These are phyloP conservation scores for Termitomyces sp. DNA, from an alignment of 768 basidiomycete species.

Conservation along the genomic window DNA sequence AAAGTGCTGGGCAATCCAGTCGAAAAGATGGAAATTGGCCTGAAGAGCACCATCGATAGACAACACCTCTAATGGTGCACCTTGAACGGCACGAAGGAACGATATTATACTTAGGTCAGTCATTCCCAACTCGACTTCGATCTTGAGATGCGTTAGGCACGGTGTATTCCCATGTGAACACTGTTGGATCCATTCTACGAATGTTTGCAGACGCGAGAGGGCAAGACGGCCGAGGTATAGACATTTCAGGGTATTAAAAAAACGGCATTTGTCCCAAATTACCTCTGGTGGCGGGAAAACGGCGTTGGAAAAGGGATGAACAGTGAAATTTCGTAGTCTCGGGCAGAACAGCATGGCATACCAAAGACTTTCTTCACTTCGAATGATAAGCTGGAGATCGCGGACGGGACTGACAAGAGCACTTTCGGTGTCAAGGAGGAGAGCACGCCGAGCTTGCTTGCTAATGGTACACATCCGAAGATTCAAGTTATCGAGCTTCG, in stretches of 20 bases:
- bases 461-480: neutral
- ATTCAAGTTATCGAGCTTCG: neutral
- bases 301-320: too few relatives aligned
- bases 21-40: neutral
- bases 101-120: neutral
- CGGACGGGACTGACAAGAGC: neutral
- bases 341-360: neutral
- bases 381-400: neutral
- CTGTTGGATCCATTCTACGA: neutral
- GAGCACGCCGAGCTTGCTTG: neutral
- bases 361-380: neutral
- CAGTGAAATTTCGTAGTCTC: neutral
- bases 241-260: neutral
- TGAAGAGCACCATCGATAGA: neutral
- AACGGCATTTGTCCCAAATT: slow-evolving; percentile 1
- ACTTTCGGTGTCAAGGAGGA: neutral
- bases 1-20: neutral
- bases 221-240: neutral
- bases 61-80: neutral
- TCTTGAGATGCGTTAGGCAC: neutral
- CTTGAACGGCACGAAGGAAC: neutral
- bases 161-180: too few relatives aligned
- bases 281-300: neutral
- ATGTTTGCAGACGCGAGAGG: neutral
- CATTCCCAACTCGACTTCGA: neutral